Evolutionary conservation across 2,329 filamentous ascomycete genomes (phyloP).

Genomic region (Talaromyces sp.): DNA sequence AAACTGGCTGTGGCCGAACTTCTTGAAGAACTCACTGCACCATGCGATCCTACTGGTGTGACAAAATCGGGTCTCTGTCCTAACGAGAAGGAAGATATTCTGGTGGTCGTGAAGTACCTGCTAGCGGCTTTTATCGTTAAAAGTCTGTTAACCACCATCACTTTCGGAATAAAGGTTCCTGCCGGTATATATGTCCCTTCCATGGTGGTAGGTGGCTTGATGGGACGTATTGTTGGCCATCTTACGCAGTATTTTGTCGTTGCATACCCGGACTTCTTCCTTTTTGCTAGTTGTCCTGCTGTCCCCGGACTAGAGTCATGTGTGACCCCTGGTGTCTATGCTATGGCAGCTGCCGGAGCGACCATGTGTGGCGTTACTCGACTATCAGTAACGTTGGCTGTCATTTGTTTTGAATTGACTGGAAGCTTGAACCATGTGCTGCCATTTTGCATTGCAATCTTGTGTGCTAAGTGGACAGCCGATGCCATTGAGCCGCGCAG

Average conservation of each 20-base stretch:
- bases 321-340: conserved; percentile 95
- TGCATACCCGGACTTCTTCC: conserved; percentile 63
- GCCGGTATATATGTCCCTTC: conserved; percentile 97
- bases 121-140: conserved; percentile 83
- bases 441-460: conserved; percentile 85
- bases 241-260: conserved; percentile 77
- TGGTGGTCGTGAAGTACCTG: conserved; percentile 67
- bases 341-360: conserved; percentile 86
- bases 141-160: conserved; percentile 79
- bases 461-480: conserved; percentile 97
- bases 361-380: conserved; percentile 98
- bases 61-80: conserved; percentile 78
- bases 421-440: conserved; percentile 93
- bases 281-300: conserved; percentile 73
- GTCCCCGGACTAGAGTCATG: conserved; percentile 70
- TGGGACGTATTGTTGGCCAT: conserved; percentile 86
- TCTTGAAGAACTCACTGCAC: conserved; percentile 83
- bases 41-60: conserved; percentile 67
- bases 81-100: conserved; percentile 65
- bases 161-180: conserved; percentile 94
- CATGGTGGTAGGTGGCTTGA: conserved; percentile 94
- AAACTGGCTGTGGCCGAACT: conserved; percentile 87
- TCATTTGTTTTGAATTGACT: conserved; percentile 94
- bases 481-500: conserved; percentile 91
- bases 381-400: conserved; percentile 85